Evolutionary conservation across 2,329 filamentous ascomycete species (phyloP).

Genomic region (Talaromyces funiculosus): DNA sequence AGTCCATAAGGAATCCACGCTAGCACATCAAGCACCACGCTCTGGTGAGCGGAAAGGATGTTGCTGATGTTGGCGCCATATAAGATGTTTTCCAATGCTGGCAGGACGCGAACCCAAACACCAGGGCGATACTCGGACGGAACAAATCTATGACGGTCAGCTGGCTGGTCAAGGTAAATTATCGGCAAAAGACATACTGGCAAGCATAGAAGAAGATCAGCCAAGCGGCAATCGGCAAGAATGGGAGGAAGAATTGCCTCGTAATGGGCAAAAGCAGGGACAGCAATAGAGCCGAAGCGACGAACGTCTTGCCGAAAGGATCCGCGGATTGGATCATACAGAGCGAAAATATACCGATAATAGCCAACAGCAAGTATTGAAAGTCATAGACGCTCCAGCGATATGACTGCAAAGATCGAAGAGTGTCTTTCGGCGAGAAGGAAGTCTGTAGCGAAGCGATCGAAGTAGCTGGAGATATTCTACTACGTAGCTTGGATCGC

Average conservation of each 20-base stretch:
- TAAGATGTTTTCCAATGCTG: slow-evolving; percentile 90
- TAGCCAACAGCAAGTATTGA: slow-evolving; percentile 72
- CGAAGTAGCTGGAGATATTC: slow-evolving; percentile 62
- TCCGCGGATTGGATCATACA: slow-evolving; percentile 74
- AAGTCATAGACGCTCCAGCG: slow-evolving; percentile 77
- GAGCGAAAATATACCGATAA: slow-evolving; percentile 74
- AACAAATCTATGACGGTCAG: slow-evolving; percentile 63
- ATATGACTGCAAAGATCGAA: slow-evolving; percentile 69
- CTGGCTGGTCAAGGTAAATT: background rate
- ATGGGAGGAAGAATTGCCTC: slow-evolving; percentile 85
- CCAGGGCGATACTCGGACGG: slow-evolving; percentile 80
- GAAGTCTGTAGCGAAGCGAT: slow-evolving; percentile 75
- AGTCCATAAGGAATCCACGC: slow-evolving; percentile 93
- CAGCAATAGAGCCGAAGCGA: slow-evolving; percentile 60
- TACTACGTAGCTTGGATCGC: slow-evolving; percentile 62
- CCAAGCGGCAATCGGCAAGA: slow-evolving; percentile 78
- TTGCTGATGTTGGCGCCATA: slow-evolving; percentile 96
- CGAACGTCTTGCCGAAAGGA: slow-evolving; percentile 68
- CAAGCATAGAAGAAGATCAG: slow-evolving; percentile 87
- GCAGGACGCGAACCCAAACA: slow-evolving; percentile 92
- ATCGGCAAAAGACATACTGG: slow-evolving; percentile 60
- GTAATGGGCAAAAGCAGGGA: slow-evolving; percentile 77
- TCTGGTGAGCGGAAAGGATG: slow-evolving; percentile 85
- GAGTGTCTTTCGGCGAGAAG: slow-evolving; percentile 70
- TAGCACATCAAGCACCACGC: slow-evolving; percentile 74